phyloP scores from a whole-genome alignment of 805 yeast genomes.

The Wickerhamomyces silvicola region DNA sequence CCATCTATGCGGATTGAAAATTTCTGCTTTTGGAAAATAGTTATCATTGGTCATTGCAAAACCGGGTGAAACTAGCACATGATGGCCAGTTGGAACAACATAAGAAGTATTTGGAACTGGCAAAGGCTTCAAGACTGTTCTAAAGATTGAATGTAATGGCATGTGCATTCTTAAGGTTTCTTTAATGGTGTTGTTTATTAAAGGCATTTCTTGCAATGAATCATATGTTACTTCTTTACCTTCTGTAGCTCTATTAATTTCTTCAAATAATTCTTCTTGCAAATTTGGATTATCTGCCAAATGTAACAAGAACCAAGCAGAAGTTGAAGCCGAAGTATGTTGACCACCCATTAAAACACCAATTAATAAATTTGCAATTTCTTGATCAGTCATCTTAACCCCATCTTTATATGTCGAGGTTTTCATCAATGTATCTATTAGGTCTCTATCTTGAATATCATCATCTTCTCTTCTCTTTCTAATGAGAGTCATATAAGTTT shows the following conservation, averaged over 20 bases:
- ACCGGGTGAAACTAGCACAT: constrained; percentile 92
- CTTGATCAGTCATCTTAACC: constrained; percentile 86
- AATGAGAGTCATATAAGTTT: constrained; percentile 76
- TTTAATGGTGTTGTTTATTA: constrained; percentile 76
- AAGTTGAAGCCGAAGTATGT: constrained; percentile 94
- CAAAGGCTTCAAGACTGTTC: constrained; percentile 76
- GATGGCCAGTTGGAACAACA: constrained; percentile 84
- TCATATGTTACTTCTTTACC: constrained; percentile 72
- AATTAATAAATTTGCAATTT: constrained; percentile 87
- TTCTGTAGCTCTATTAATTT: constrained; percentile 58
- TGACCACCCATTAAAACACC: constrained; percentile 99
- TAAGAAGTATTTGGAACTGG: constrained; percentile 72
- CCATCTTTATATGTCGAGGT: constrained; percentile 90
- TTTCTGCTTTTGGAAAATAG: constrained; percentile 70
- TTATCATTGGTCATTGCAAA: constrained; percentile 70
- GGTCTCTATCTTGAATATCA: constrained; percentile 79
- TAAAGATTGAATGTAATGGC: constrained; percentile 93
- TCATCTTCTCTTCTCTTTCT: constrained; percentile 64
- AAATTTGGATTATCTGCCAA: constrained; percentile 81
- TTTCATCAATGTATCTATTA: constrained; percentile 82
- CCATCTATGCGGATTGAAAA: constrained; percentile 90
- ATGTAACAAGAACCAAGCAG: constrained; percentile 91
- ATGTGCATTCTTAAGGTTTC: constrained; percentile 94
- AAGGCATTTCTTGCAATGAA: constrained; percentile 71
- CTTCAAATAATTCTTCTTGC: constrained; percentile 74